These are phyloP conservation scores for Fusarium devonianum DNA, from an alignment of 2,329 filamentous ascomycete species.

Conservation along the genomic window DNA sequence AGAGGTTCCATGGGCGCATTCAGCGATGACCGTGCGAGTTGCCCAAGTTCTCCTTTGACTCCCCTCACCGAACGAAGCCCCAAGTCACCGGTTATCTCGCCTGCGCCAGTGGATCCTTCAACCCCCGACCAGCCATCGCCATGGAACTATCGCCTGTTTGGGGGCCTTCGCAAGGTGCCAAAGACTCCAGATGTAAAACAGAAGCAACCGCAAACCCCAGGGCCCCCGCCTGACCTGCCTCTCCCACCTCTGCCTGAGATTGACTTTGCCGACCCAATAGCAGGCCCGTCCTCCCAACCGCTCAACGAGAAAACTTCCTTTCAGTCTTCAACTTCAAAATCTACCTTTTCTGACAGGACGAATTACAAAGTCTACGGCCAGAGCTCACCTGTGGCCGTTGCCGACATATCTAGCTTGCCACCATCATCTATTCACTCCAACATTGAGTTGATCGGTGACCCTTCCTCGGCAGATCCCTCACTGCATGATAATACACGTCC, in stretches of 20 bases:
- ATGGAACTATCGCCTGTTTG: conserved; percentile 62
- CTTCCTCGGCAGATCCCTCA: conserved; percentile 55
- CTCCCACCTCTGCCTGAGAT: conserved; percentile 45
- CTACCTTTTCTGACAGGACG: conserved; percentile 57
- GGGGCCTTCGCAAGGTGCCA: conserved; percentile 61
- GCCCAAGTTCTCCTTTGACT: conserved; percentile 58
- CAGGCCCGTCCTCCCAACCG: conserved; percentile 28
- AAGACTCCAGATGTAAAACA: conserved; percentile 51
- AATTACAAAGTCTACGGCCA: conserved; percentile 64
- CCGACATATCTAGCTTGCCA: conserved; percentile 51
- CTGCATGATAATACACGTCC: conserved; percentile 47
- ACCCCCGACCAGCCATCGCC: conserved; percentile 47
- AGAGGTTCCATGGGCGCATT: conserved; percentile 55
- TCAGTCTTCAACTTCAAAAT: conserved; percentile 45
- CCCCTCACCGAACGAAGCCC: conserved; percentile 52
- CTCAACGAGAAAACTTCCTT: conserved; percentile 35
- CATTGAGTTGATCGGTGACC: conserved; percentile 59
- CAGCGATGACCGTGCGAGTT: conserved; percentile 56
- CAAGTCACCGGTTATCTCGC: conserved; percentile 31
- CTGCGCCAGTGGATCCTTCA: conserved; percentile 22
- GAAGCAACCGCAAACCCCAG: conserved; percentile 45
- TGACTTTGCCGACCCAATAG: conserved; percentile 26
- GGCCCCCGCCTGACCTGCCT: conserved; percentile 37
- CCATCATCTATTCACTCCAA: conserved; percentile 57
- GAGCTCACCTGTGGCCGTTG: conserved; percentile 48